Evolutionary conservation across 2,329 filamentous ascomycete species (phyloP), one percentile per base, ranked within the genome.

Genomic region (Fusarium buharicum): DNA sequence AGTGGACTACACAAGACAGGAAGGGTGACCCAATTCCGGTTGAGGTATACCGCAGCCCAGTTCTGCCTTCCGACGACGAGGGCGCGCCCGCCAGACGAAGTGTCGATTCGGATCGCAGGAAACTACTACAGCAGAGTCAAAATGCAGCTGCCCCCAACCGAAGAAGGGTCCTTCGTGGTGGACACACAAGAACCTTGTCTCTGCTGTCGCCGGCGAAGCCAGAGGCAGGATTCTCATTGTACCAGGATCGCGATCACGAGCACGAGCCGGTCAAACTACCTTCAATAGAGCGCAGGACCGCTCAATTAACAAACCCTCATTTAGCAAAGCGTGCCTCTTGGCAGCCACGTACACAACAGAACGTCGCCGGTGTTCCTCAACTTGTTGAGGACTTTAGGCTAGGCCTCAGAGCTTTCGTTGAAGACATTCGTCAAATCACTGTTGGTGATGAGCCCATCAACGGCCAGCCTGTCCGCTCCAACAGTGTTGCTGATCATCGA

Each of bases 381-480:
- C 89, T 97, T 76, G 91, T 93, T 14, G 90, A 91, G 57, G 95
- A 97, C 76, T 88, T 99, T 75, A 92, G 89, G 73, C 87, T 95
- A 47, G 94, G 95, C 2, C 79, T 99, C 44, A 93, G 91, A 87
- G 97, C 92, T 2, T 99, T 99, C 76, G 87, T 97, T 57, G 95
- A 98, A 74, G 95, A 99, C 73, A 87, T 99, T 43, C 86, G 93
- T 66, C 95, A 98, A 76, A 96, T 94, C 13, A 97, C 95, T 0
- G 93, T 99, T 7, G 95, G 95, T 20, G 95, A 99, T 50, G 95
- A 99, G 78, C 91, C 88, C 14, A 86, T 92, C 62, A 87, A 82
- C 58, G 88, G 86, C 13, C 73, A 74, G 27, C 12, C 63, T 31
- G 50, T 58, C 28, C 66, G 67, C 46, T 66, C 64, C 39, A 67